Evolutionary conservation across 768 basidiomycete species (phyloP), one percentile per base, ranked within the genome.

Genomic region (Leucocoprinus sp.): DNA sequence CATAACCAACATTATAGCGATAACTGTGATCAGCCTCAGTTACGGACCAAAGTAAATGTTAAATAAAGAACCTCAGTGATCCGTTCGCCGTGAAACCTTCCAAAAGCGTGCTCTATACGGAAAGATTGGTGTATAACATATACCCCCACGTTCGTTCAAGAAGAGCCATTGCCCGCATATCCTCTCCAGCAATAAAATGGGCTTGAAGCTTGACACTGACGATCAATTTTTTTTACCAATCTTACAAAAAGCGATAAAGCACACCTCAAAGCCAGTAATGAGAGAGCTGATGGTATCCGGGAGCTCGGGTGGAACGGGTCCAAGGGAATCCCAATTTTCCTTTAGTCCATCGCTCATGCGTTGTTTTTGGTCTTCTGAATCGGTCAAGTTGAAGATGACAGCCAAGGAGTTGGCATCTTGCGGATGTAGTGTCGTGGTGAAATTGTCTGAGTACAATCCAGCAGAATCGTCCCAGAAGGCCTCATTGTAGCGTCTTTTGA

Each of bases 391-490:
- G 57, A 67, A 78, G 7, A 80, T 47, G 1, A 79, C 60, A 2
- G 76, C 75, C 46, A 78, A 69, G 0, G 74, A 72, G 56, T 79
- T 79, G 7, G 69, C 77, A 50, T 80, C 77, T 52, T 80, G 76
- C 0, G 78, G 76, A 26, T 64, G 65, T 15, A 79, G 60, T 1
- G 71, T 69, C 1, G 76, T 75, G 1, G 72, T 75, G 6, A 59
- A 53, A 52, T 79, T 79, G 53, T 80, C 77, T 8, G 69, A 63
- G 49, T 75, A 80, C 71, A 75, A 62, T 1, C 76, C 75, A 0
- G 54, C 60, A 17, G 55, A 58, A 2, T 64, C 63, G 2, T 72
- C 60, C 77, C 76, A 80, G 54, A 79, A 75, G 2, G 64, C 68
- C 1, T 62, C 56, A 58, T 79, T 80, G 62, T 67, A 80, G 3